Conservation (phyloP, 139 green algal genomes). For the Limnomonas spitsbergensis region DNA sequence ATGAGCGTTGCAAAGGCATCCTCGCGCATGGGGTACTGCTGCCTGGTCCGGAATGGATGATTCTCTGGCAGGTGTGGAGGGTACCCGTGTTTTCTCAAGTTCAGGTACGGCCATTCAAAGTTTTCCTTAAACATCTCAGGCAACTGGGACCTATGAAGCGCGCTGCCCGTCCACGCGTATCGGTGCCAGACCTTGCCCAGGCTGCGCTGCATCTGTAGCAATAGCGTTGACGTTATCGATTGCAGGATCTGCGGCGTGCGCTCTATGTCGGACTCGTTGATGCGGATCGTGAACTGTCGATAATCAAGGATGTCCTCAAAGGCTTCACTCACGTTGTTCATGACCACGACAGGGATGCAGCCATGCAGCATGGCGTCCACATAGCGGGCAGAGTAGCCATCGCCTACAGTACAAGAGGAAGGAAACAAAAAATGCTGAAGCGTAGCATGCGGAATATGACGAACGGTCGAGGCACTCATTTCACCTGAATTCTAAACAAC, state of each 20-base stretch:
- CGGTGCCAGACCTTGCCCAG: not conserved
- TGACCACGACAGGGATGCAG: slow-evolving; percentile 62
- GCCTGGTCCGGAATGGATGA: not conserved
- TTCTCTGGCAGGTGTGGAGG: not conserved
- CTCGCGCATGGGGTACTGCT: not conserved
- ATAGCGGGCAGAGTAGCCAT: slow-evolving; percentile 48
- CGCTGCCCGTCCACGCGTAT: not conserved
- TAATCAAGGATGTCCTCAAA: slow-evolving; percentile 31
- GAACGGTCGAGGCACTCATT: not conserved
- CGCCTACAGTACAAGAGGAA: slow-evolving; percentile 19
- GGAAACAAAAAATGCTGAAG: too few species aligned
- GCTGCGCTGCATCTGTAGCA: slow-evolving; percentile 12
- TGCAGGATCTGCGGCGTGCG: slow-evolving; percentile 19
- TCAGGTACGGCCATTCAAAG: not conserved
- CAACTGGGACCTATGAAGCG: not conserved
- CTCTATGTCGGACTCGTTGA: slow-evolving; percentile 12
- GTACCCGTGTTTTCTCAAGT: too few species aligned
- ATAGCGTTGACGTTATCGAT: not conserved
- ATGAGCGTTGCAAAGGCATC: slow-evolving; percentile 10
- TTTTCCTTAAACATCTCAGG: not conserved
- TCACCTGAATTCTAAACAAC: not conserved
- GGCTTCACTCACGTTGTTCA: slow-evolving; percentile 21
- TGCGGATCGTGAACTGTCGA: slow-evolving; percentile 16
- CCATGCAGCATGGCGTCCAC: slow-evolving; percentile 65
- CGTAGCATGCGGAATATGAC: too few species aligned